Evolutionary conservation across 1,284 basidiomycete genomes (phyloP).

Genomic region (Marasmius sp.): DNA sequence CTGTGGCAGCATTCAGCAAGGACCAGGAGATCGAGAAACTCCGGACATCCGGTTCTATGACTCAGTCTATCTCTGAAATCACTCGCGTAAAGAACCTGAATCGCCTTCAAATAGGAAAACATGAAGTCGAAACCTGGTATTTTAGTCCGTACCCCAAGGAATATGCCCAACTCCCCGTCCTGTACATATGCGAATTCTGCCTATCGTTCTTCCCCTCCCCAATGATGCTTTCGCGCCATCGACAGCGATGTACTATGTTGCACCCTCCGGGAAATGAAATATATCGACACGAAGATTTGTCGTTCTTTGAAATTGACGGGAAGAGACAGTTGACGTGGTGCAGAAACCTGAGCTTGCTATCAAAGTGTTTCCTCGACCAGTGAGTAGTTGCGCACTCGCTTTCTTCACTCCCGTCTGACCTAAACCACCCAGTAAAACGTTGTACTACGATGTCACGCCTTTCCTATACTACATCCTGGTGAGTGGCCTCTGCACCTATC

Average conservation of each 20-base stretch:
- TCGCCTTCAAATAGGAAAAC: constrained; percentile 92
- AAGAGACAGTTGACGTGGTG: constrained; percentile 96
- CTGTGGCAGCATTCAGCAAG: constrained; percentile 77
- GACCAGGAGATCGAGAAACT: constrained; percentile 99
- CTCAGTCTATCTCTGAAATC: constrained; percentile 96
- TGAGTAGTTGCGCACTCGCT: constrained; percentile 36
- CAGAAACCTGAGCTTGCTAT: constrained; percentile 93
- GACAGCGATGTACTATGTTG: constrained; percentile 88
- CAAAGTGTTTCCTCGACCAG: constrained; percentile 99
- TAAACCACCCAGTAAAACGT: constrained; percentile 76
- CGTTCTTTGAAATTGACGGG: constrained; percentile 98
- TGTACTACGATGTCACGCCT: constrained; percentile 99
- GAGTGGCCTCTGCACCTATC: constrained; percentile 23
- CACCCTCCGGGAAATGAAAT: constrained; percentile 99
- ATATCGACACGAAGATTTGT: constrained; percentile 94
- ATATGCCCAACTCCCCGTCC: constrained; percentile 91
- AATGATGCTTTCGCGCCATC: constrained; percentile 89
- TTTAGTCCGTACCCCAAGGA: constrained; percentile 99
- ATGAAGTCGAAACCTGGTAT: constrained; percentile 99
- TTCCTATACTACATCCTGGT: constrained; percentile 99
- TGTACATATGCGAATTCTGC: constrained; percentile 99
- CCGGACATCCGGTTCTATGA: constrained; percentile 97
- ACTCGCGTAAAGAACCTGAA: constrained; percentile 98
- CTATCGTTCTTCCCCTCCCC: constrained; percentile 86
- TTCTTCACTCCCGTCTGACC: constrained; percentile 23